phyloP scores from a whole-genome alignment of 768 basidiomycete species.

The Steccherinum ochraceum region DNA sequence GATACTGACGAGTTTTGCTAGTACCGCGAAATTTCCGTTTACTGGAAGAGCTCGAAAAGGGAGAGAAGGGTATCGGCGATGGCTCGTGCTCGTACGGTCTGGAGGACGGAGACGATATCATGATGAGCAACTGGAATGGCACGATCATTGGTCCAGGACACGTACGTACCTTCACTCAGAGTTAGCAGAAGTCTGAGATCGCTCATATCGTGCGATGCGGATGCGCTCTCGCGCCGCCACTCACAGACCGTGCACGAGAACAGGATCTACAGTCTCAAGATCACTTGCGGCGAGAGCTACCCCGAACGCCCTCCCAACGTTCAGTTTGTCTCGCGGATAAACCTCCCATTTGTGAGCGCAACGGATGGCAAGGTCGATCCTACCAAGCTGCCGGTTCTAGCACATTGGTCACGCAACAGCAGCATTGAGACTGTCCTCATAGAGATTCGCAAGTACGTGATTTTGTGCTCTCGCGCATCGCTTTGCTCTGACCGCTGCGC shows the following conservation, averaged over 20 bases:
- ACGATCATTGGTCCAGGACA: constrained; percentile 99
- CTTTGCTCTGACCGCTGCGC: constrained; percentile 6
- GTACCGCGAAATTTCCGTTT: constrained; percentile 96
- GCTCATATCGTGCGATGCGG: background rate
- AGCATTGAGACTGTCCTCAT: constrained; percentile 88
- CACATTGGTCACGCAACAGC: constrained; percentile 65
- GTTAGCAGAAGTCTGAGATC: background rate
- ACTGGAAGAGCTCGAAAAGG: constrained; percentile 98
- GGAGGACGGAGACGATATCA: constrained; percentile 91
- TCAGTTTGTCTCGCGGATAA: constrained; percentile 84
- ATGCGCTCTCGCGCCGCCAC: no score
- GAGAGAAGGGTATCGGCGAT: constrained; percentile 99
- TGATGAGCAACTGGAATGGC: constrained; percentile 98
- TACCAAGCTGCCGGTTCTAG: constrained; percentile 62
- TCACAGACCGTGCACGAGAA: constrained; percentile 94
- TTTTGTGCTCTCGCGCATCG: no score
- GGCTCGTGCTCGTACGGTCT: constrained; percentile 96
- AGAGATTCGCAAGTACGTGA: constrained; percentile 80
- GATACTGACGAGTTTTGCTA: constrained; percentile 25
- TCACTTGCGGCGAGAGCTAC: constrained; percentile 72
- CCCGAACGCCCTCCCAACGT: constrained; percentile 76
- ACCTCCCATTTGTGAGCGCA: constrained; percentile 85
- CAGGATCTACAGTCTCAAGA: constrained; percentile 93
- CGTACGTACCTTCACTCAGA: constrained; percentile 41
- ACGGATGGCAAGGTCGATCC: constrained; percentile 74